Percentiles rank a stretch among this genome's conserved stretches.
These are phyloP conservation scores for Myxozyma udenii DNA, from an alignment of 805 yeast genomes.

Conservation along the genomic window DNA sequence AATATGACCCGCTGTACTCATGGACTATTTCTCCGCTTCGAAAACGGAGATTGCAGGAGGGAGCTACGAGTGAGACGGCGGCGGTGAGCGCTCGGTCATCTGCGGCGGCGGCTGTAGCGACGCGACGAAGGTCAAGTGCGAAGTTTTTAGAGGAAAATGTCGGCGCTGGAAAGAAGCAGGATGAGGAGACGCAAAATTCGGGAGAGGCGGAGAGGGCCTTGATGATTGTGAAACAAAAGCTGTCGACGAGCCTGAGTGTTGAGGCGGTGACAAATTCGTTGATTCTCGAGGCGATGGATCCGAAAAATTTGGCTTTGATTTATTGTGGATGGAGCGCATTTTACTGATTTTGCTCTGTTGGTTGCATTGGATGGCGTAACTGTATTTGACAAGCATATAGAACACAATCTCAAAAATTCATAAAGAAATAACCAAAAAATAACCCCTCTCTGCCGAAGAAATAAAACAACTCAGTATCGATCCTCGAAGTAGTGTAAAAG, in stretches of 20 bases:
- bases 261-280: conserved; percentile 84
- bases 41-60: conserved; percentile 16
- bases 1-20: conserved; percentile 88
- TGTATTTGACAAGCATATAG: neutral
- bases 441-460: neutral
- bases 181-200: conserved; percentile 41
- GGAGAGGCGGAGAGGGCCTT: conserved; percentile 81
- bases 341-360: conserved; percentile 28
- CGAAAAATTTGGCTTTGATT: conserved; percentile 64
- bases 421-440: neutral
- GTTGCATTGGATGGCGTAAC: neutral
- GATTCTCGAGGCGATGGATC: conserved; percentile 70
- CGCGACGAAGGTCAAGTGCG: neutral
- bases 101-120: neutral
- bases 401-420: neutral
- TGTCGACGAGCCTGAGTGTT: conserved; percentile 67
- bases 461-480: neutral
- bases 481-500: too few relatives aligned
- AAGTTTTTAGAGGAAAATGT: too few relatives aligned
- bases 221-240: conserved; percentile 64
- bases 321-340: conserved; percentile 55
- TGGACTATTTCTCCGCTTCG: conserved; percentile 82
- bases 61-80: neutral
- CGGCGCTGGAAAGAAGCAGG: neutral
- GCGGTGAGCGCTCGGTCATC: neutral